Evolutionary conservation across 31 red algal species (phyloP).

Genomic region (Odonthalia washingtoniensis): DNA sequence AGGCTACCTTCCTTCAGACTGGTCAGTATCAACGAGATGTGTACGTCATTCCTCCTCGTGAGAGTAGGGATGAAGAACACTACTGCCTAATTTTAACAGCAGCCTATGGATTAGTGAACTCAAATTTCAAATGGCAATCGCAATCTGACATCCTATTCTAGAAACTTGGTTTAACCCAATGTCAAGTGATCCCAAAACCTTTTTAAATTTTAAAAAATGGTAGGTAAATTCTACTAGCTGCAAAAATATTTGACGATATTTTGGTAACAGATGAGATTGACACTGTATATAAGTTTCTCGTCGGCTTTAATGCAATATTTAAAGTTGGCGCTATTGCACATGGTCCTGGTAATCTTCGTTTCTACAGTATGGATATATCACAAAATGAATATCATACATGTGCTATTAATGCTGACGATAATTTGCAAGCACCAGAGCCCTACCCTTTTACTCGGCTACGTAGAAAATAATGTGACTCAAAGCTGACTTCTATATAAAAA

Average conservation of each 20-base stretch:
- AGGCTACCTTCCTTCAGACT: constrained; percentile 6
- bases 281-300: neutral
- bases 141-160: constrained; percentile 1
- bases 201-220: constrained; percentile 10
- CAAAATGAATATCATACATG: neutral
- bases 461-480: neutral
- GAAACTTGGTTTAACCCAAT: neutral
- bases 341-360: neutral
- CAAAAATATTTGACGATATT: constrained; percentile 16
- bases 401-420: neutral
- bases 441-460: neutral
- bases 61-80: neutral
- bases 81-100: constrained; percentile 21
- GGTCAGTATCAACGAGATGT: constrained; percentile 18
- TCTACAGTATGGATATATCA: neutral
- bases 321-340: neutral
- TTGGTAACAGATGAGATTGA: constrained; percentile 5
- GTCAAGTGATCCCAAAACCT: neutral
- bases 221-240: neutral
- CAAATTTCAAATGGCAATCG: constrained; percentile 24
- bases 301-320: neutral
- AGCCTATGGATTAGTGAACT: constrained; percentile 23
- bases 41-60: constrained; percentile 1
- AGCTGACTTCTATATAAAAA: neutral
- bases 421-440: neutral